Base-by-base conservation (phyloP, 2,329 filamentous ascomycete genomes). In the Fusarium liriodendri region DNA sequence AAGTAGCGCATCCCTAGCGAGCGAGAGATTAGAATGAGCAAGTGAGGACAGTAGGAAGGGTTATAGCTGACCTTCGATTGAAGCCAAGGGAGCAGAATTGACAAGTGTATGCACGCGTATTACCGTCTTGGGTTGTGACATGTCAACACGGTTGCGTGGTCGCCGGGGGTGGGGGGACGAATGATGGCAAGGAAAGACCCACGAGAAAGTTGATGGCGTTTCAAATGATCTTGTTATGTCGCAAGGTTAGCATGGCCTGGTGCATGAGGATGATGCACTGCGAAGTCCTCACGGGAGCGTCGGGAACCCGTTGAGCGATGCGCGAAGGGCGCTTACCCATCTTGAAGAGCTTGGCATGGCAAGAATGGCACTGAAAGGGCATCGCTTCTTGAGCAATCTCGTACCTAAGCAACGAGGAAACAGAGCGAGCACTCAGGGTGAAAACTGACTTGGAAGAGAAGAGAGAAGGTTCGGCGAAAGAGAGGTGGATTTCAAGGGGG, bases 1-100 rank as follows among this genome's bases (percentile, higher is more conserved):
- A 38, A 71, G 67, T 5, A 71, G 35, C 6, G 67, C 64, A 14
- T 71, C 69, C 9, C 69, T 71, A 8, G 35, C 35, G 6, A 14
- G 35, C 35, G 5, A 18, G 16, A 16, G 18, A 7, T 40, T 14
- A 37, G 45, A 50, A 27, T 16, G 11, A 27, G 25, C 35, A 37
- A 18, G 35, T 18, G 16, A 37, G 7, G 35, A 18, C 25, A 50
- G 25, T 14, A 4, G 6, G 20, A 8, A 35, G 14, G 18, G 42
- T 20, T 3, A 18, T 18, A 9, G 50, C 59, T 14, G 2, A 67
- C 69, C 69, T 57, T 2, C 69, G 67, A 14, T 70, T 71, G 37
- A 71, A 71, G 11, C 54, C 32, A 7, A 54, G 20, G 7, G 20
- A 40, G 1, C 69, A 70, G n/a, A 64, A 67, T 22, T 22, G 22